Conservation (phyloP, 140 eudicot species). For the Cichorium intybus region DNA sequence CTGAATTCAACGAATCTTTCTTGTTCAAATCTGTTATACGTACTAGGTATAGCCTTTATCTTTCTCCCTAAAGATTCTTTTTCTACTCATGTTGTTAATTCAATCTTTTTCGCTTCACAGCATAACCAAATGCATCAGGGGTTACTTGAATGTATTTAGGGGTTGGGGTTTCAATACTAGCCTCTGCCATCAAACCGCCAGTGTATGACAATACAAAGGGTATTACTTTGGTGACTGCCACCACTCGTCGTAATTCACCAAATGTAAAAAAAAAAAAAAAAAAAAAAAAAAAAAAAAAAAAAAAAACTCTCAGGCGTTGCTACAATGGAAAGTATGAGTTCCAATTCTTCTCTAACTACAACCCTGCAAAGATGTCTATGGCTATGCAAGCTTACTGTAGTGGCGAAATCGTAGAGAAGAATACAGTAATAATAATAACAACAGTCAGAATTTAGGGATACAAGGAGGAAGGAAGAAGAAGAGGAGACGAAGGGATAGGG, state of each 20-base stretch:
- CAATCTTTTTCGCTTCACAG: too few species aligned
- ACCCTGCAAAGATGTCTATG: conserved; percentile 40
- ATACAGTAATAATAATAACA: neutral
- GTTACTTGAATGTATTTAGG: too few species aligned
- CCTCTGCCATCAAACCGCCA: too few species aligned
- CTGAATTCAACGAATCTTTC: too few species aligned
- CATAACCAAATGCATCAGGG: too few species aligned
- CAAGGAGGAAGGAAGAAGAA: conserved; percentile 60
- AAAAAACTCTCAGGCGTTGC: conserved; percentile 4
- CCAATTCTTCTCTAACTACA: conserved; percentile 32
- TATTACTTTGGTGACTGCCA: conserved; percentile 70
- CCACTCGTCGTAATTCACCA: conserved; percentile 87
- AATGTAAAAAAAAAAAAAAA: too few species aligned
- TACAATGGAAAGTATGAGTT: conserved; percentile 24
- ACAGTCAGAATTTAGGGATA: conserved; percentile 29
- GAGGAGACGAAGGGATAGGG: conserved; percentile 69
- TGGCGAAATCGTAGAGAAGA: conserved; percentile 15
- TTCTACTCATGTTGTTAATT: too few species aligned
- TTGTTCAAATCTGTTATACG: too few species aligned
- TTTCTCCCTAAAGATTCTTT: too few species aligned
- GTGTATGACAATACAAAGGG: conserved; percentile 82
- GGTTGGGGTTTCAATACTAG: too few species aligned
- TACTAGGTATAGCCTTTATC: too few species aligned
- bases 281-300: too few species aligned
- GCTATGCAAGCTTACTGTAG: conserved; percentile 28